phyloP scores from a whole-genome alignment of 2,329 filamentous ascomycete genomes.

The Septoria petroselini region DNA sequence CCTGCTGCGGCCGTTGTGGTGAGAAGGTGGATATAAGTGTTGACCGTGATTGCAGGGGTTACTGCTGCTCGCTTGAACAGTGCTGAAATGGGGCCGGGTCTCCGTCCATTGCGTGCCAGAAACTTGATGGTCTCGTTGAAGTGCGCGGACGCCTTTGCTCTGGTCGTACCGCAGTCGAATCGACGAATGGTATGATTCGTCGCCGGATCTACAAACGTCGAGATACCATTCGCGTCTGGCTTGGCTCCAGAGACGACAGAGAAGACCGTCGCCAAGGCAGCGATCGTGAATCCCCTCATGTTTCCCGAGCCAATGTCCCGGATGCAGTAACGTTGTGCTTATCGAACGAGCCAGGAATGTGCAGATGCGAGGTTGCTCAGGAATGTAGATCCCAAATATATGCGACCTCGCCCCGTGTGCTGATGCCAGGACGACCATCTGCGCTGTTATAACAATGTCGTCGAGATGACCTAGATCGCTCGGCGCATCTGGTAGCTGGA shows the following conservation, averaged over 20 bases:
- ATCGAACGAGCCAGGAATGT: conserved; percentile 20
- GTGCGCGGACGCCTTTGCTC: conserved; percentile 38
- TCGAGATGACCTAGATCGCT: conserved; percentile 4
- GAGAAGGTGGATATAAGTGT: conserved; percentile 49
- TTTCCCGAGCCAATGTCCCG: conserved; percentile 19
- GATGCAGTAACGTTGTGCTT: conserved; percentile 18
- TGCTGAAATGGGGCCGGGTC: conserved; percentile 10
- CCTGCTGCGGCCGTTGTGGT: conserved; percentile 38
- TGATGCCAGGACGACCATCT: neutral
- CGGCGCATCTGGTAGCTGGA: neutral
- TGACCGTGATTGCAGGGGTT: conserved; percentile 37
- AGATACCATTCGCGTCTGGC: conserved; percentile 5
- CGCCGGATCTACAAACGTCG: conserved; percentile 30
- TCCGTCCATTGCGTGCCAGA: conserved; percentile 34
- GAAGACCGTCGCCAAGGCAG: conserved; percentile 25
- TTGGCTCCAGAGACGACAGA: conserved; percentile 18
- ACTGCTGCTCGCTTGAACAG: conserved; percentile 30
- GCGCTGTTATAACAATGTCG: conserved; percentile 2
- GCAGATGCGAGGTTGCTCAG: conserved; percentile 3
- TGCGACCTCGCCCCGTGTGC: neutral
- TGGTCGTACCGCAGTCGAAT: conserved; percentile 46
- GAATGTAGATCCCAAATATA: conserved; percentile 23
- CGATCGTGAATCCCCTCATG: conserved; percentile 27
- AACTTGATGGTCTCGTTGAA: conserved; percentile 41
- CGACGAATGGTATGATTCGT: conserved; percentile 34